A percentile compares a stretch with the other conserved stretches of the same genome.
phyloP scores from a whole-genome alignment of 139 green algal species.

The Chlamydomonas sp. region DNA sequence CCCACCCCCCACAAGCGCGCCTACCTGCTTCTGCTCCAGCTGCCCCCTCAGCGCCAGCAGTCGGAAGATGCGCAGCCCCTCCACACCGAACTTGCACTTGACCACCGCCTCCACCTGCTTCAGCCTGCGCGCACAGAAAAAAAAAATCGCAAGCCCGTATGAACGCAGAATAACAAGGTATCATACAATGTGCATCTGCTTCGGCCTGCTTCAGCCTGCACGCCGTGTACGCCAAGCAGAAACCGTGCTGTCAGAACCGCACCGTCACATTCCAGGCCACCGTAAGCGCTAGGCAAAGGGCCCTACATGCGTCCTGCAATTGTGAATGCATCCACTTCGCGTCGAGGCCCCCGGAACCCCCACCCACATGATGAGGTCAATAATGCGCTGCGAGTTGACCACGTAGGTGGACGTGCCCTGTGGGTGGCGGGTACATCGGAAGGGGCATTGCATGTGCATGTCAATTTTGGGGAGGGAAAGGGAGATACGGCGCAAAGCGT shows the following conservation, averaged over 20 bases:
- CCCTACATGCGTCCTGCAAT: no score
- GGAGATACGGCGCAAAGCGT: neutral
- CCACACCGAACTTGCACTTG: conserved; percentile 65
- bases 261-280: no score
- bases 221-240: no score
- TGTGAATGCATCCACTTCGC: no score
- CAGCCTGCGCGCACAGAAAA: neutral
- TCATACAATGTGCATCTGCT: no score
- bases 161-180: no score
- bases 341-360: neutral
- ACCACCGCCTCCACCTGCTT: conserved; percentile 71
- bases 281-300: no score
- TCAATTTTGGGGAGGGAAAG: neutral
- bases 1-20: neutral
- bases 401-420: conserved; percentile 38
- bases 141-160: no score
- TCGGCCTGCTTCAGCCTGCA: no score
- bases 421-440: neutral
- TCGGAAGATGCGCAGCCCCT: conserved; percentile 81
- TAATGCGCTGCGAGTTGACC: conserved; percentile 48
- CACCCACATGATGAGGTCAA: conserved; percentile 44
- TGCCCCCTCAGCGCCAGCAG: conserved; percentile 71
- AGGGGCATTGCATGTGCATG: neutral
- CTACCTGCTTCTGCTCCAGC: conserved; percentile 91
- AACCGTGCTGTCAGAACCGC: no score